phyloP scores from a whole-genome alignment of 164 flowering plant genomes.

The Nelumbo lutea region DNA sequence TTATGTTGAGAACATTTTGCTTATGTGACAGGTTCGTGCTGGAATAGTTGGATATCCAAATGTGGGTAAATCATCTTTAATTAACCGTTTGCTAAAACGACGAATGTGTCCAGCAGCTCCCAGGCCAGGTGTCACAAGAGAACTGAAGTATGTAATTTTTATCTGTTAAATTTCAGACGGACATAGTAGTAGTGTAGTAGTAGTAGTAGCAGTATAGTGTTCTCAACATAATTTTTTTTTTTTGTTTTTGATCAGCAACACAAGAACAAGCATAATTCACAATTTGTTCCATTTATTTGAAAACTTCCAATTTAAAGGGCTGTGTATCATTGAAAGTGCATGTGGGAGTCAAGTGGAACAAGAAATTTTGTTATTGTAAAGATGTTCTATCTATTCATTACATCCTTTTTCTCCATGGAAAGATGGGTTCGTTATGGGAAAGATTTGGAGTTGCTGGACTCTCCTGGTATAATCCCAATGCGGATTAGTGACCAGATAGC shows the following conservation, averaged over 20 bases:
- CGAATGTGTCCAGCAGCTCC: conserved; percentile 96
- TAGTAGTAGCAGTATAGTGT: too few relatives aligned
- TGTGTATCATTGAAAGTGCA: not conserved
- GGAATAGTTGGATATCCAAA: conserved; percentile 98
- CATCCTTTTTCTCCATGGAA: conserved; percentile 8
- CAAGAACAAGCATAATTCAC: not conserved
- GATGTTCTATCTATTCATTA: conserved; percentile 2
- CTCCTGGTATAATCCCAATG: conserved; percentile 98
- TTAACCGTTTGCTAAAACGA: conserved; percentile 89
- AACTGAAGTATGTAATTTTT: conserved; percentile 53
- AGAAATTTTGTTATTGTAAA: not conserved
- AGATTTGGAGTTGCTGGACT: conserved; percentile 86
- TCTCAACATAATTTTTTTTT: too few relatives aligned
- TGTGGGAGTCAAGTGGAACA: not conserved
- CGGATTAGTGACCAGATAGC: conserved; percentile 86
- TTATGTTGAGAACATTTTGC: not conserved
- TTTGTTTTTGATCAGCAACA: too few relatives aligned
- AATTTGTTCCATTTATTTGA: not conserved
- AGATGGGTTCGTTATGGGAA: conserved; percentile 94
- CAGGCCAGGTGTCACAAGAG: conserved; percentile 94
- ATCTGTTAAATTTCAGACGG: not conserved
- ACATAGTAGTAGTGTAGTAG: not conserved
- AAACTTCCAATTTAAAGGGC: not conserved
- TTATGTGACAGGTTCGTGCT: conserved; percentile 70
- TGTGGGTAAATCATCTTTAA: conserved; percentile 97